Percentiles rank a stretch among this genome's conserved stretches.
phyloP scores from a whole-genome alignment of 305 asterid genomes.

The Rubia peregrina region DNA sequence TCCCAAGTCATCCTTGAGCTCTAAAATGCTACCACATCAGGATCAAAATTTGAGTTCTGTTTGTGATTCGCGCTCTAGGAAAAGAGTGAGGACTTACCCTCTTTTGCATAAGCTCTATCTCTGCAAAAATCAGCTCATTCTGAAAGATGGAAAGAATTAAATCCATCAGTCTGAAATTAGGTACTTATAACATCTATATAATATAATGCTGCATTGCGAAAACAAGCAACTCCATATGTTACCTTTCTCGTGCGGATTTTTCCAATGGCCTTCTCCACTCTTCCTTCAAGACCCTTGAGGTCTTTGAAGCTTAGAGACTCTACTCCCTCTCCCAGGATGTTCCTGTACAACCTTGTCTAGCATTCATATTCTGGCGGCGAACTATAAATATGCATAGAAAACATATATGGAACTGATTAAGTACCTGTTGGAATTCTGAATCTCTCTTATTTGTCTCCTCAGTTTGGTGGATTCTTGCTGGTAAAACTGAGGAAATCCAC shows the following conservation, averaged over 20 bases:
- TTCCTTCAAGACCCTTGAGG: constrained; percentile 49
- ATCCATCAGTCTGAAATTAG: not conserved
- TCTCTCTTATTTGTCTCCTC: constrained; percentile 53
- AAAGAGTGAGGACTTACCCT: constrained; percentile 39
- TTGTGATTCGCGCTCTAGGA: too few relatives aligned
- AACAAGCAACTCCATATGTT: not conserved
- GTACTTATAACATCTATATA: not conserved
- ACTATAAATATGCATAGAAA: not conserved
- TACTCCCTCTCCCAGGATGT: constrained; percentile 76
- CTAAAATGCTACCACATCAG: too few relatives aligned
- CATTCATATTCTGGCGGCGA: not conserved
- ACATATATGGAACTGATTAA: not conserved
- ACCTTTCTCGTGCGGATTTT: constrained; percentile 77
- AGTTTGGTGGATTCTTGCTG: constrained; percentile 73
- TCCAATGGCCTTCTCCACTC: constrained; percentile 72
- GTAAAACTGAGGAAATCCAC: constrained; percentile 42
- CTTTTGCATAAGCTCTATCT: constrained; percentile 87
- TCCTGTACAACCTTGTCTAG: constrained; percentile 28
- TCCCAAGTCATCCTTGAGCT: too few relatives aligned
- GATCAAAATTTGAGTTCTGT: too few relatives aligned
- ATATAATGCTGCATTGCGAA: not conserved
- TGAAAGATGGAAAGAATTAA: constrained; percentile 17
- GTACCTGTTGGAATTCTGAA: constrained; percentile 55
- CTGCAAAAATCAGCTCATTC: constrained; percentile 86
- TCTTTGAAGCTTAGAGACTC: constrained; percentile 46